Base-by-base conservation (phyloP, 2,329 filamentous ascomycete genomes). In the Sclerotinia glacialis region DNA sequence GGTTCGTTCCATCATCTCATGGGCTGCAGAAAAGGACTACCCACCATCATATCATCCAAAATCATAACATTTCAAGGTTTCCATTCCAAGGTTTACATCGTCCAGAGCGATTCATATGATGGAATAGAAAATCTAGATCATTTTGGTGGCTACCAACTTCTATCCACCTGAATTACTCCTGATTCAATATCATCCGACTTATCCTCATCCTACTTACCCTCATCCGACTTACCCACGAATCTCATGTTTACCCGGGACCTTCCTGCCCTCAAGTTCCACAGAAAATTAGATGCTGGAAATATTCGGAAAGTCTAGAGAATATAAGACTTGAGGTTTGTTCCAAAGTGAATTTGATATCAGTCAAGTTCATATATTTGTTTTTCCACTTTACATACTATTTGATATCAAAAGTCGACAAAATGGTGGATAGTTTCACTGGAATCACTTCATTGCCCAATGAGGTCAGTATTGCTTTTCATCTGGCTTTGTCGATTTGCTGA, bases 371-470 rank as follows among this genome's bases (percentile, higher is more conserved):
- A 49, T 2, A 14, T 49, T 18, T 12, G n/a, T 60, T 7, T 55
- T 42, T 40, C 53, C n/a, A n/a, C n/a, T n/a, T n/a, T 56, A 8
- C 8, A 49, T 14, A 49, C 44, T 49, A 12, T 21, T 60, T 60
- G 26, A 40, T 11, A 49, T 49, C 28, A 49, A 49, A 49, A 40
- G 8, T 49, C 21, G n/a, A 69, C 59, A 68, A 68, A 5, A 71
- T 69, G 67, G 55, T 68, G 67, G 56, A 55, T 34, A 46, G 66
- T 62, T 46, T 59, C 56, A 64, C 69, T 40, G 62, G 58, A 42
- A 72, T 73, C 40, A 64, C 47, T 40, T 61, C 56, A 46, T 62
- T 74, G 8, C 72, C 72, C 31, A 74, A 72, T 52, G 72, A 74
- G 69, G 72, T 74, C 55, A 47, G 65, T 61, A 28, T 66, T 8